These are phyloP conservation scores for Metroxylon sagu DNA, from an alignment of 176 grass and related monocot species.

Conservation along the genomic window DNA sequence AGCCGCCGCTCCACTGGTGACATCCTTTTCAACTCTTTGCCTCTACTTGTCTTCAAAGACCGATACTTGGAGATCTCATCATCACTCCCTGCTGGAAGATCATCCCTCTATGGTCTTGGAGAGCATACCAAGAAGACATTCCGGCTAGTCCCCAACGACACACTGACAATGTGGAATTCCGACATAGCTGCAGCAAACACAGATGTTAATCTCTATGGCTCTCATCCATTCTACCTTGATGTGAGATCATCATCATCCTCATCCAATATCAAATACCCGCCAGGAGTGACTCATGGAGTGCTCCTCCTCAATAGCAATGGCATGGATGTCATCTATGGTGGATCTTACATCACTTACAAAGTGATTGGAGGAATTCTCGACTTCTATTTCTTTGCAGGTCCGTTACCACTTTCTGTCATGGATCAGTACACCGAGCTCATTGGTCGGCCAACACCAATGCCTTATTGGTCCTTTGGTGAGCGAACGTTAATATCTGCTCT, in stretches of 20 bases:
- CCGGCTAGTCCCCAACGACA: slow-evolving; percentile 43
- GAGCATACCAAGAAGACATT: slow-evolving; percentile 79
- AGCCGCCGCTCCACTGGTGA: slow-evolving; percentile 43
- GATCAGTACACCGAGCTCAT: slow-evolving; percentile 87
- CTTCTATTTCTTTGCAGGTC: slow-evolving; percentile 79
- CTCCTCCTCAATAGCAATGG: slow-evolving; percentile 89
- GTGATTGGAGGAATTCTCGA: slow-evolving; percentile 85
- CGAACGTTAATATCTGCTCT: background rate
- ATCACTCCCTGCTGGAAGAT: slow-evolving; percentile 23
- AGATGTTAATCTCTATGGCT: slow-evolving; percentile 72
- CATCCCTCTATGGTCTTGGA: slow-evolving; percentile 72
- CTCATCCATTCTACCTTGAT: slow-evolving; percentile 91
- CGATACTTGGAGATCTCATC: slow-evolving; percentile 64
- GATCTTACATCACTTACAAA: slow-evolving; percentile 57
- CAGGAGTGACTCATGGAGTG: slow-evolving; percentile 50
- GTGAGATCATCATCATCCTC: slow-evolving; percentile 23
- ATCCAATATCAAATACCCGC: background rate
- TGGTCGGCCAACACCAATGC: slow-evolving; percentile 65
- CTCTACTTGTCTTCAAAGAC: slow-evolving; percentile 51
- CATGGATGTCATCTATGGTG: slow-evolving; percentile 75
- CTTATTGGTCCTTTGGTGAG: slow-evolving; percentile 83
- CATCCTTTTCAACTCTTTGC: slow-evolving; percentile 42
- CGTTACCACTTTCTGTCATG: slow-evolving; percentile 46
- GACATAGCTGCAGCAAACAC: slow-evolving; percentile 24
- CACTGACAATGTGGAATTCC: slow-evolving; percentile 71